phyloP scores from a whole-genome alignment of 108 stramenopile genomes.

The Hondaea fermentalgiana region DNA sequence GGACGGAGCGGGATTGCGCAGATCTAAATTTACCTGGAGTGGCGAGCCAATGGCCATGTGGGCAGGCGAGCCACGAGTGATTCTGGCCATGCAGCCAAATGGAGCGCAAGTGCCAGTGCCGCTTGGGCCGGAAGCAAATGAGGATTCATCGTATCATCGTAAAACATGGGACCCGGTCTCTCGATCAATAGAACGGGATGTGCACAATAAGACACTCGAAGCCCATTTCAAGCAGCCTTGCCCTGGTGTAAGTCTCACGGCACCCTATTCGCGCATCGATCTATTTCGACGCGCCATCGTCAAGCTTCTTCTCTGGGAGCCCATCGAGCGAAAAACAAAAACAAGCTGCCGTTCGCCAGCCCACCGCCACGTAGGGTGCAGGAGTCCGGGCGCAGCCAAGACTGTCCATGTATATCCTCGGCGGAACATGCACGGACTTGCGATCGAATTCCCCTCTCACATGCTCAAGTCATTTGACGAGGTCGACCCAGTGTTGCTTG shows the following conservation, averaged over 20 bases:
- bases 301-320: not conserved
- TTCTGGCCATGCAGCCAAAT: no score
- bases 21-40: no score
- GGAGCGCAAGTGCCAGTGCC: no score
- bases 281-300: not conserved
- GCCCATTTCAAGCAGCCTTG: not conserved
- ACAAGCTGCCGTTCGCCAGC: not conserved
- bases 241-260: not conserved
- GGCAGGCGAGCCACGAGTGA: no score
- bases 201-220: not conserved
- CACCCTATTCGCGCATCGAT: not conserved
- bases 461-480: not conserved
- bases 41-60: no score
- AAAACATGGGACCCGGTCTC: no score
- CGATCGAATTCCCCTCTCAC: not conserved
- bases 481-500: not conserved
- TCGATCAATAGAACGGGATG: not conserved
- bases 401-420: not conserved
- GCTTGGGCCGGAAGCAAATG: no score
- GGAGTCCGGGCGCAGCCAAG: not conserved
- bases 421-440: not conserved
- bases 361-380: not conserved
- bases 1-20: no score
- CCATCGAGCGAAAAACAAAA: not conserved
- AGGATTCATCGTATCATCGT: no score